Percentiles rank a stretch among this genome's conserved stretches.
Conservation (phyloP, 2,329 filamentous ascomycete genomes). For the Pestalotiopsis sp. region DNA sequence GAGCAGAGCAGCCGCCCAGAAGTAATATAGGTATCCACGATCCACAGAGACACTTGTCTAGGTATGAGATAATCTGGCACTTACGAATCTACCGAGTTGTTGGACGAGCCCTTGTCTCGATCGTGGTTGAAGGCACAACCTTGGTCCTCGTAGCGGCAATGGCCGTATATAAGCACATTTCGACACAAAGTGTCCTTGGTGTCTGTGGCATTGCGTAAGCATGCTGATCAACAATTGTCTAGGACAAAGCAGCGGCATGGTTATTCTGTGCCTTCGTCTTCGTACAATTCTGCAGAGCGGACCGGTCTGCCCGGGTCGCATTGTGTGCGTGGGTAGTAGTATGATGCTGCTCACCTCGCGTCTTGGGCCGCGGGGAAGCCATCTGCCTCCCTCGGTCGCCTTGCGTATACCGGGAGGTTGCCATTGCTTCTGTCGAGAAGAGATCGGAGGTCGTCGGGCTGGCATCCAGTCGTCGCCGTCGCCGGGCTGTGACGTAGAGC, state of each 20-base stretch:
- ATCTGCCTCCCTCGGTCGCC: constrained; percentile 35
- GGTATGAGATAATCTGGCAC: constrained; percentile 18
- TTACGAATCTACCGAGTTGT: constrained; percentile 31
- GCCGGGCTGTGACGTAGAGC: background rate
- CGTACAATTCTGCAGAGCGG: constrained; percentile 4
- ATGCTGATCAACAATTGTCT: background rate
- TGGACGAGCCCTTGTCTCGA: constrained; percentile 59
- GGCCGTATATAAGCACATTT: constrained; percentile 91
- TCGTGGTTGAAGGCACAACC: constrained; percentile 93
- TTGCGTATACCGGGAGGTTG: constrained; percentile 33
- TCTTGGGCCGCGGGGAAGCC: constrained; percentile 38
- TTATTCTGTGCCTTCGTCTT: background rate
- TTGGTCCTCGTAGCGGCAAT: constrained; percentile 89
- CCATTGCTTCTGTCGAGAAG: constrained; percentile 25
- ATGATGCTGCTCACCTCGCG: constrained; percentile 32
- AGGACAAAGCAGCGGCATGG: background rate
- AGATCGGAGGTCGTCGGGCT: background rate
- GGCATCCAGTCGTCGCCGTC: background rate
- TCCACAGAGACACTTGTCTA: background rate
- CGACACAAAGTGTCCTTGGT: constrained; percentile 90
- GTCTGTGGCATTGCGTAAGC: constrained; percentile 46
- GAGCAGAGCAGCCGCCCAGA: background rate
- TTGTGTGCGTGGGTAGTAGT: constrained; percentile 8
- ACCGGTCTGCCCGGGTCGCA: background rate
- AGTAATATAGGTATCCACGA: background rate